phyloP scores from a whole-genome alignment of 805 yeast species.

The Metschnikowia drakensbergensis region DNA sequence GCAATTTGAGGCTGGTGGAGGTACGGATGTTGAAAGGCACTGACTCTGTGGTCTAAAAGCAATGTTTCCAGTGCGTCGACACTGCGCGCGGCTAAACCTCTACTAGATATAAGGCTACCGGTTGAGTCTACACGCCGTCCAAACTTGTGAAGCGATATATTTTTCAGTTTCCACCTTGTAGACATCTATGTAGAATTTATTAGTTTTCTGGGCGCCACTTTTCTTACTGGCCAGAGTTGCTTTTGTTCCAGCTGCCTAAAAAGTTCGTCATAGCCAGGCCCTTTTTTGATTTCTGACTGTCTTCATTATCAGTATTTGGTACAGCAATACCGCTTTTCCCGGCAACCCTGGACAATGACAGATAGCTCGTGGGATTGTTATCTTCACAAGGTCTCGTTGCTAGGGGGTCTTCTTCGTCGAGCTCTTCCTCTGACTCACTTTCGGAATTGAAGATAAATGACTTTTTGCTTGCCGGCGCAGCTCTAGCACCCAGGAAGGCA shows the following conservation, averaged over 20 bases:
- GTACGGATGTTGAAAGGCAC: background rate
- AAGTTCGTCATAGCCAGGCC: slow-evolving; percentile 32
- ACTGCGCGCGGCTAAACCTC: too few relatives aligned
- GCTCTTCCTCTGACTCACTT: slow-evolving; percentile 34
- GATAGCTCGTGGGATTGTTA: slow-evolving; percentile 32
- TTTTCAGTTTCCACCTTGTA: background rate
- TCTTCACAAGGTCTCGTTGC: slow-evolving; percentile 6
- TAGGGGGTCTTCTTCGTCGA: slow-evolving; percentile 18
- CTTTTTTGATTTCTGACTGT: slow-evolving; percentile 15
- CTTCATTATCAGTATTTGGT: slow-evolving; percentile 22
- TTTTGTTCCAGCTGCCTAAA: slow-evolving; percentile 19
- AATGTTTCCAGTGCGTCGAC: background rate
- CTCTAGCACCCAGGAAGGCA: slow-evolving; percentile 33
- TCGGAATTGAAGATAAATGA: slow-evolving; percentile 39
- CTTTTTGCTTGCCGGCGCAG: slow-evolving; percentile 12
- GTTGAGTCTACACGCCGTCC: background rate
- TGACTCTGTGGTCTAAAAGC: background rate
- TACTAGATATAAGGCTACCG: too few relatives aligned
- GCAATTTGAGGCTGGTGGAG: background rate
- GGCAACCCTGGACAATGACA: slow-evolving; percentile 50
- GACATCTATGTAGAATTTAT: slow-evolving; percentile 1
- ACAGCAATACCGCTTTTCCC: slow-evolving; percentile 38
- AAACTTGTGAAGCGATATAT: background rate
- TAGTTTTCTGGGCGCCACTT: background rate
- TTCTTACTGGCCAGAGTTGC: slow-evolving; percentile 4